phyloP scores from a whole-genome alignment of 2,329 filamentous ascomycete genomes.

The Fusarium lyarnte region DNA sequence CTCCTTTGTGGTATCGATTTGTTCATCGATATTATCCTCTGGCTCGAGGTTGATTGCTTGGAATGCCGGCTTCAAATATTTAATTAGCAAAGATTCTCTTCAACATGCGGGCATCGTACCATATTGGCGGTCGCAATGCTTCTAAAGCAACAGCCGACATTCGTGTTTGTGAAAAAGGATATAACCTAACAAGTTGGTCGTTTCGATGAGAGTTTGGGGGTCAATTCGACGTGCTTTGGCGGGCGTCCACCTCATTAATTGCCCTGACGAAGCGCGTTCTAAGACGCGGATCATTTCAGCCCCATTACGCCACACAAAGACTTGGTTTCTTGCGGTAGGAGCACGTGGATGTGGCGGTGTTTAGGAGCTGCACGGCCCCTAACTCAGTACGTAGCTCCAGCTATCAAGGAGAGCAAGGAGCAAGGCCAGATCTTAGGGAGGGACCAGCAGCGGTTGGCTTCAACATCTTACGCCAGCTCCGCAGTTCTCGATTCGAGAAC shows the following conservation, averaged over 20 bases:
- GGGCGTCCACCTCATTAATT: conserved; percentile 29
- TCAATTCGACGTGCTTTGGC: conserved; percentile 28
- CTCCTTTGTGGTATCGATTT: conserved; percentile 94
- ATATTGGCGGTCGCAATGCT: conserved; percentile 35
- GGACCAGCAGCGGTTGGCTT: conserved; percentile 38
- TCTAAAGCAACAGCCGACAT: conserved; percentile 30
- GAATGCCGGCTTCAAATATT: conserved; percentile 69
- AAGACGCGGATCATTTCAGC: conserved; percentile 39
- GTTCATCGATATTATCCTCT: conserved; percentile 88
- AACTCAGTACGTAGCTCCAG: conserved; percentile 35
- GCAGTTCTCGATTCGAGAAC: conserved; percentile 20
- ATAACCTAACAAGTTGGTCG: conserved; percentile 1
- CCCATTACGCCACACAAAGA: conserved; percentile 35
- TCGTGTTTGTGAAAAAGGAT: conserved; percentile 17
- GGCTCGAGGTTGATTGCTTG: conserved; percentile 93
- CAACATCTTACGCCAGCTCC: conserved; percentile 35
- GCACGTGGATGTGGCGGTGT: conserved; percentile 44
- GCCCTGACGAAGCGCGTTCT: conserved; percentile 36
- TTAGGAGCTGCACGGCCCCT: conserved; percentile 30
- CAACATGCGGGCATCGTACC: conserved; percentile 8
- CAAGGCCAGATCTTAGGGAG: conserved; percentile 45
- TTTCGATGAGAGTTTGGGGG: conserved; percentile 17
- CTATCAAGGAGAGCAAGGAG: conserved; percentile 40
- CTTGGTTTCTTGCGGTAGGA: neutral
- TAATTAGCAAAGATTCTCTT: conserved; percentile 18